Evolutionary conservation across 1,284 basidiomycete genomes (phyloP), one percentile per base, ranked within the genome.

Genomic region (Rhodotorula mucilaginosa): DNA sequence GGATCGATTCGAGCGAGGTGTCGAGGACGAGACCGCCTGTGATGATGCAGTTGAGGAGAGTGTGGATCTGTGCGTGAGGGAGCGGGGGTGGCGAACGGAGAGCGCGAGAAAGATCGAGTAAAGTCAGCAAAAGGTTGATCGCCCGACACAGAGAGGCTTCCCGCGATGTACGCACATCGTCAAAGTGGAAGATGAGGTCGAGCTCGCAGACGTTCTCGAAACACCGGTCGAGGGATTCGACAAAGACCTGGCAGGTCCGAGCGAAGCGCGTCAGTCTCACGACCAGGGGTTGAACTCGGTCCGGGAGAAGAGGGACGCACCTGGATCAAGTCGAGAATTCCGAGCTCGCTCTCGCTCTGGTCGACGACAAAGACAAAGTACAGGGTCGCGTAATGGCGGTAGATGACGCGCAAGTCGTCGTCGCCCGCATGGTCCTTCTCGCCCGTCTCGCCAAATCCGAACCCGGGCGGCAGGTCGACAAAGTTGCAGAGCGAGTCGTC

Each of bases 181-280:
- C 96, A 79, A 97, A 99, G 82, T 98, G 93, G 82, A 99, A 99
- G 69, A 99, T 96, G 39, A 99, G 85, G 81, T 99, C 97, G 59
- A 99, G 85, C 82, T 99, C 97, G 83, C 97, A 99, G 0, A 99
- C 97, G 79, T 98, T 98, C 83, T 97, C 94, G 80, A 99, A 99
- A 34, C 92, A 89, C 59, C 93, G 86, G 81, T 99, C 97, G 44
- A 99, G 85, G 1, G 92, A 90, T 83, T 99, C 97, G 61, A 99
- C 97, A 79, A 99, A 94, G 18, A 99, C 96, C 93, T 88, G 65
- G 4, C 26, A 26, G 56, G 5, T n/a, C 8, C 26, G 29, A 29
- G 18, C 0, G 52, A 16, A 18, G 6, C 5, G 10, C 19, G 29
- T 49, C 2, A 46, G 57, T 19, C 23, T 58, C 16, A 1, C 12